Percentiles rank a stretch among this genome's conserved stretches.
Conservation (phyloP, 371 early-diverging fungal genomes). For the Mucor circinelloides region DNA sequence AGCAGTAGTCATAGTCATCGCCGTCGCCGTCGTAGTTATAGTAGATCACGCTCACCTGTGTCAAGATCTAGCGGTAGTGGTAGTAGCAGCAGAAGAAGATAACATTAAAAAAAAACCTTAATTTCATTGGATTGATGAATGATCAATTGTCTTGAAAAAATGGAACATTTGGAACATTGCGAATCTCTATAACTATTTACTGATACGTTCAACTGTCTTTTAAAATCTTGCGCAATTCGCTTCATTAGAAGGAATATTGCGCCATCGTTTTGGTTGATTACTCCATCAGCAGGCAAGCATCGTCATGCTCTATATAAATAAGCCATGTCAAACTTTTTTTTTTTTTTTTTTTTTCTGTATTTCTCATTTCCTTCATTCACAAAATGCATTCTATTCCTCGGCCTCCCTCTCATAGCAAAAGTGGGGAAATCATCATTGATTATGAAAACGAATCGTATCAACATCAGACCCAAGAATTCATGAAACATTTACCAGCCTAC, state of each 20-base stretch:
- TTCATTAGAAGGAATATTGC: conserved; percentile 7
- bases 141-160: neutral
- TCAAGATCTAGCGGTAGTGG: conserved; percentile 2
- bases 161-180: conserved; percentile 15
- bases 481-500: conserved; percentile 31
- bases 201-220: conserved; percentile 13
- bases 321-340: neutral
- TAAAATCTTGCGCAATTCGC: conserved; percentile 4
- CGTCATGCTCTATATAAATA: neutral
- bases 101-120: neutral
- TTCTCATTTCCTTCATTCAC: neutral
- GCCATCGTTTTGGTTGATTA: conserved; percentile 20
- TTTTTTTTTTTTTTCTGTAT: neutral
- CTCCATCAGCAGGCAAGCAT: neutral
- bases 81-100: neutral
- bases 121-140: neutral
- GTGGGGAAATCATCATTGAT: conserved; percentile 35
- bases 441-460: conserved; percentile 37
- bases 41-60: conserved; percentile 7
- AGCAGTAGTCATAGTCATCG: neutral
- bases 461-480: conserved; percentile 30
- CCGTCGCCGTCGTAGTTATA: conserved; percentile 1
- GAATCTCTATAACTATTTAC: neutral
- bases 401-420: neutral
- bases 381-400: neutral